phyloP scores from a whole-genome alignment of 352 stramenopile species.

The Pythium sp. region DNA sequence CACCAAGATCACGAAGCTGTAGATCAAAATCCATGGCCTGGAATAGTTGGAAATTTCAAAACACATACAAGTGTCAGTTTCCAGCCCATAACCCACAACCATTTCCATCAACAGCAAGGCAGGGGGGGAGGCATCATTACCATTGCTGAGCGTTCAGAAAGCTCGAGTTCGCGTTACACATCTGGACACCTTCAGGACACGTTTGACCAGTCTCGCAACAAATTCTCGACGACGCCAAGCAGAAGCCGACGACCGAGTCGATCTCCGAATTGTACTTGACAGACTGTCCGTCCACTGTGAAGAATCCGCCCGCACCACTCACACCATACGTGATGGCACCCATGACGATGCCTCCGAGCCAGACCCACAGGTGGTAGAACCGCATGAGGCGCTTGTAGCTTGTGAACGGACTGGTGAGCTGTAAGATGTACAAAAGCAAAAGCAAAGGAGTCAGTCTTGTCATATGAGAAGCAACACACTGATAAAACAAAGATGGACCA shows the following conservation, averaged over 20 bases:
- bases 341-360: conserved; percentile 80
- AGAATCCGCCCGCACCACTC: conserved; percentile 72
- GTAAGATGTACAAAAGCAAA: background rate
- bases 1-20: conserved; percentile 82
- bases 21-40: conserved; percentile 87
- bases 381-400: conserved; percentile 89
- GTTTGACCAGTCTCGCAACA: conserved; percentile 57
- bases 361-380: conserved; percentile 87
- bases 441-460: background rate
- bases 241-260: conserved; percentile 76
- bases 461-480: conserved; percentile 1
- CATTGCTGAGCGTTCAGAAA: conserved; percentile 83
- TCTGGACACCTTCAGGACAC: conserved; percentile 33
- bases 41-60: background rate
- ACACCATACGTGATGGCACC: conserved; percentile 72
- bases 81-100: background rate
- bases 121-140: conserved; percentile 19
- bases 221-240: conserved; percentile 76
- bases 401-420: conserved; percentile 86
- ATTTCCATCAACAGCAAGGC: background rate
- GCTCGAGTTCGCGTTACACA: conserved; percentile 49
- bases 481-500: background rate
- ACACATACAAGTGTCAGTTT: conserved; percentile 3
- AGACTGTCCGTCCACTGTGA: conserved; percentile 78
- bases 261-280: conserved; percentile 74